Evolutionary conservation across 2,329 filamentous ascomycete genomes (phyloP).

Genomic region (Thielaviopsis punctulata): DNA sequence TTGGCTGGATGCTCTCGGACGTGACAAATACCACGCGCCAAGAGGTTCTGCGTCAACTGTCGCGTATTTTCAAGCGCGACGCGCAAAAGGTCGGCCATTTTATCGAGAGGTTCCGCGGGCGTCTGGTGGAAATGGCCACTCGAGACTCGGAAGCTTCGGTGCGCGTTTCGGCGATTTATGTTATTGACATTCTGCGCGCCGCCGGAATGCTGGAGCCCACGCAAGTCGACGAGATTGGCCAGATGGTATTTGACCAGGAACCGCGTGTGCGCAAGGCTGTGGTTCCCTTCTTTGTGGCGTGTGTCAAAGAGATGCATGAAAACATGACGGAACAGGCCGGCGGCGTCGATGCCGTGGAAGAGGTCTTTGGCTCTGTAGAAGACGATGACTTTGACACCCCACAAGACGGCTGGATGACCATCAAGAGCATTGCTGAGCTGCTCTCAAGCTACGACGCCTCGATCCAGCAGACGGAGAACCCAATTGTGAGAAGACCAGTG

Average conservation of each 20-base stretch:
- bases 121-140: slow-evolving; percentile 84
- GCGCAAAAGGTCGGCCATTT: slow-evolving; percentile 78
- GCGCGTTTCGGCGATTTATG: slow-evolving; percentile 60
- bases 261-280: slow-evolving; percentile 72
- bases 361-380: slow-evolving; percentile 53
- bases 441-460: slow-evolving; percentile 56
- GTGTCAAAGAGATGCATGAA: slow-evolving; percentile 66
- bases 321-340: slow-evolving; percentile 69
- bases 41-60: slow-evolving; percentile 75
- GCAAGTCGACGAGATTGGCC: slow-evolving; percentile 77
- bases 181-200: slow-evolving; percentile 67
- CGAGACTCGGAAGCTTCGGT: slow-evolving; percentile 69
- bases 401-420: slow-evolving; percentile 69
- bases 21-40: slow-evolving; percentile 53
- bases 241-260: slow-evolving; percentile 79
- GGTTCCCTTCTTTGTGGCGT: slow-evolving; percentile 76
- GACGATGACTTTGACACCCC: slow-evolving; percentile 63
- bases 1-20: slow-evolving; percentile 92
- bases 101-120: slow-evolving; percentile 74
- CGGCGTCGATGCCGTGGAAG: slow-evolving; percentile 59
- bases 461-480: slow-evolving; percentile 7
- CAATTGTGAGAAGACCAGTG: slow-evolving; percentile 18
- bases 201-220: slow-evolving; percentile 77
- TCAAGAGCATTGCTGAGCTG: slow-evolving; percentile 78
- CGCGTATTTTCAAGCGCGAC: slow-evolving; percentile 61